These are phyloP conservation scores for Meyerozyma carpophila DNA, from an alignment of 1,139 yeast genomes.

Conservation along the genomic window DNA sequence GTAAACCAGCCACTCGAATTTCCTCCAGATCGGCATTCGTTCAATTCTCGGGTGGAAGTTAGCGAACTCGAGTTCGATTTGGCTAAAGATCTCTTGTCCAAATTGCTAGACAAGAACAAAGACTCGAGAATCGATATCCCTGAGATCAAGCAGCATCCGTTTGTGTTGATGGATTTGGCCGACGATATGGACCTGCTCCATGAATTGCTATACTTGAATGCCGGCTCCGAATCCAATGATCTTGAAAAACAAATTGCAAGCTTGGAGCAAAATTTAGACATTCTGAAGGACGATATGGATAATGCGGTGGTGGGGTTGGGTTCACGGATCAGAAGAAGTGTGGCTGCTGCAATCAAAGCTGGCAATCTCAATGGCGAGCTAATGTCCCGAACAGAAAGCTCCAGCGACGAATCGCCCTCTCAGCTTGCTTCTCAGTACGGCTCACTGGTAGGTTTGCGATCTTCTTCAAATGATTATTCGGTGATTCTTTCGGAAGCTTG, in stretches of 20 bases:
- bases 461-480: constrained; percentile 19
- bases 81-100: constrained; percentile 62
- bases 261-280: constrained; percentile 21
- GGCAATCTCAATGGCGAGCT: constrained; percentile 26
- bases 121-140: constrained; percentile 59
- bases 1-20: constrained; percentile 57
- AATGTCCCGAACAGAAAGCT: constrained; percentile 24
- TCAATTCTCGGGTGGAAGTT: constrained; percentile 34
- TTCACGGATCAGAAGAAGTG: constrained; percentile 53
- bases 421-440: constrained; percentile 5
- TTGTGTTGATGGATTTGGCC: constrained; percentile 60
- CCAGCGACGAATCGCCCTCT: constrained; percentile 29
- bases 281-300: constrained; percentile 64
- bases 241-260: constrained; percentile 6
- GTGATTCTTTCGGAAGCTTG: constrained; percentile 33
- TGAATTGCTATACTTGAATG: constrained; percentile 34
- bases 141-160: constrained; percentile 77
- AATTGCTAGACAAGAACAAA: constrained; percentile 70
- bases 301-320: constrained; percentile 81
- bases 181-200: constrained; percentile 32
- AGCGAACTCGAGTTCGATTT: constrained; percentile 45
- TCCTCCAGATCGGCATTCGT: constrained; percentile 45
- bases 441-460: constrained; percentile 11
- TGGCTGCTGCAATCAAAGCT: constrained; percentile 46
- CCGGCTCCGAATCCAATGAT: constrained; percentile 7